phyloP scores from a whole-genome alignment of 2,329 filamentous ascomycete species.

The Penicillium brevicompactum region DNA sequence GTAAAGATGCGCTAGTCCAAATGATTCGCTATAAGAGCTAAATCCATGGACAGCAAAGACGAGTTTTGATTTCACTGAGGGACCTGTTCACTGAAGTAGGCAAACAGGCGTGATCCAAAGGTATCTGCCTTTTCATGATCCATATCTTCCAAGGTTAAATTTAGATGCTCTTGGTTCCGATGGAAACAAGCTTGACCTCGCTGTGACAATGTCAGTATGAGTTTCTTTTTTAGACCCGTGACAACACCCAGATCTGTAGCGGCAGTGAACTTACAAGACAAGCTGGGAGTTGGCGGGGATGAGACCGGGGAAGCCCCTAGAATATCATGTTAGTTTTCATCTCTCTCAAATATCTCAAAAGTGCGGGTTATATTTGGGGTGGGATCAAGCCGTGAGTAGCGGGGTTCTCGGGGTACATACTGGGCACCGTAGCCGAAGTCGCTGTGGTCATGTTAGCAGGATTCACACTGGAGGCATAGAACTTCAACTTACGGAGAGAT shows the following conservation, averaged over 20 bases:
- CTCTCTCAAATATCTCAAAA: background rate
- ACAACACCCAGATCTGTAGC: background rate
- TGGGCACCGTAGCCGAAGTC: conserved; percentile 44
- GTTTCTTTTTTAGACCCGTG: background rate
- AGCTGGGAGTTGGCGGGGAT: conserved; percentile 76
- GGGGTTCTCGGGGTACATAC: conserved; percentile 32
- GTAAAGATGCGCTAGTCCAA: conserved; percentile 1
- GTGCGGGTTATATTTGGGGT: background rate
- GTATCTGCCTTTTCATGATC: background rate
- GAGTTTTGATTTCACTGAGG: conserved; percentile 1
- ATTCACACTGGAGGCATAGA: background rate
- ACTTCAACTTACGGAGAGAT: conserved; percentile 68
- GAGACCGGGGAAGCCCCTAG: conserved; percentile 73
- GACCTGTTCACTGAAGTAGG: background rate
- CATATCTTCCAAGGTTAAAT: background rate
- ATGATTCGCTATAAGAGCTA: background rate
- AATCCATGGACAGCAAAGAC: background rate
- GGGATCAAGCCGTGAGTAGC: background rate
- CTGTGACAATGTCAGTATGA: conserved; percentile 42
- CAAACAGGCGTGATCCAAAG: background rate
- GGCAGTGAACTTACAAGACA: conserved; percentile 71
- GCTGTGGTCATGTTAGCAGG: conserved; percentile 23
- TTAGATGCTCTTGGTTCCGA: conserved; percentile 53
- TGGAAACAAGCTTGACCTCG: conserved; percentile 69
- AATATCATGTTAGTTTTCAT: background rate